Evolutionary conservation across 2,329 filamentous ascomycete genomes (phyloP).

Genomic region (Trichoderma sp.): DNA sequence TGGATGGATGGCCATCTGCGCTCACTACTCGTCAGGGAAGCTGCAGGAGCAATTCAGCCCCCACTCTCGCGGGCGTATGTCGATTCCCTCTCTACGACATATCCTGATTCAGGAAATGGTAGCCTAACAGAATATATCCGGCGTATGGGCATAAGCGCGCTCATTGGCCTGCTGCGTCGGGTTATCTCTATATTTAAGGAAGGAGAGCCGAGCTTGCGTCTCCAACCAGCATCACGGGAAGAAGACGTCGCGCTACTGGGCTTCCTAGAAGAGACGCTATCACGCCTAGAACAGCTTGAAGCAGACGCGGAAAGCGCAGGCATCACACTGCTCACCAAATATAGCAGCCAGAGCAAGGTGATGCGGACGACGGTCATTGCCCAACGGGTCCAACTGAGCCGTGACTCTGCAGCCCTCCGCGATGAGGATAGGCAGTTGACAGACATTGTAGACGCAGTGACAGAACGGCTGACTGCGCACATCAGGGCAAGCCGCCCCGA

Average conservation of each 20-base stretch:
- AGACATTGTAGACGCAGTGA: constrained; percentile 59
- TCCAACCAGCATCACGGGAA: constrained; percentile 40
- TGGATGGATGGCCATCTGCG: constrained; percentile 52
- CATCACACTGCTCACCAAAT: constrained; percentile 69
- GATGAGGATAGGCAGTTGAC: constrained; percentile 74
- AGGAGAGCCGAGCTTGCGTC: constrained; percentile 45
- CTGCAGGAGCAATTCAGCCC: constrained; percentile 42
- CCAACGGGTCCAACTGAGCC: constrained; percentile 79
- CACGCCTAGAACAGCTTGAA: constrained; percentile 53
- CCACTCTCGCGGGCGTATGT: constrained; percentile 64
- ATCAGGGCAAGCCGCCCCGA: constrained; percentile 37
- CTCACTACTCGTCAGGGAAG: constrained; percentile 52
- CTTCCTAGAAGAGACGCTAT: constrained; percentile 48
- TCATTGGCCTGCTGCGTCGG: constrained; percentile 37
- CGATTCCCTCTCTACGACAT: constrained; percentile 60
- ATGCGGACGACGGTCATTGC: constrained; percentile 78
- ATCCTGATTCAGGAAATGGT: constrained; percentile 54
- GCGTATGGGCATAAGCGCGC: constrained; percentile 51
- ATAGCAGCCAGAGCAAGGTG: constrained; percentile 71
- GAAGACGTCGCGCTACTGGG: constrained; percentile 40
- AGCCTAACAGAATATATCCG: constrained; percentile 62
- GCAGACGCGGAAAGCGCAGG: constrained; percentile 49
- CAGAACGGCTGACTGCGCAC: constrained; percentile 36
- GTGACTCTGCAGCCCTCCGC: constrained; percentile 71
- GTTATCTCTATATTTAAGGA: constrained; percentile 39